These are phyloP conservation scores for Arachis monticola DNA, from an alignment of 331 rosid genomes.

Conservation along the genomic window DNA sequence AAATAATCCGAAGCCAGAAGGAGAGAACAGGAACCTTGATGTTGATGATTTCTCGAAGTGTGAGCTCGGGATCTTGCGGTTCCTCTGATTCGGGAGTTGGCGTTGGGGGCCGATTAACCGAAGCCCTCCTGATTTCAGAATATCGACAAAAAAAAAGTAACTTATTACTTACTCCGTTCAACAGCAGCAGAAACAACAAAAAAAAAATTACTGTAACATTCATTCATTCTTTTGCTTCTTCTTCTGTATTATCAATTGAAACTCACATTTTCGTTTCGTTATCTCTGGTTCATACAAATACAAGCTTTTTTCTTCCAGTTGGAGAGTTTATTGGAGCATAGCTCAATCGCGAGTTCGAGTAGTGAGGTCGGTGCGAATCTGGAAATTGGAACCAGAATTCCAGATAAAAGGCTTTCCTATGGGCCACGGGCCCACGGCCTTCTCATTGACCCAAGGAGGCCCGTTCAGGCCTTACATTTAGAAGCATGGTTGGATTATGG, in stretches of 20 bases:
- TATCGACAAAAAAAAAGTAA: neutral
- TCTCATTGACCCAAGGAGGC: too few relatives aligned
- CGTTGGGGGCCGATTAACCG: slow-evolving; percentile 33
- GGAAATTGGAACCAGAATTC: neutral
- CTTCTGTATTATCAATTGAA: neutral
- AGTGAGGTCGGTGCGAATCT: neutral
- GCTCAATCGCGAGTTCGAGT: neutral
- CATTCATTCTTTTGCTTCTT: neutral
- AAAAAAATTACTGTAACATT: neutral
- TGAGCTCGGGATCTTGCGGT: slow-evolving; percentile 15
- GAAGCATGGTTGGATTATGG: too few relatives aligned
- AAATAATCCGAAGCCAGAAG: neutral
- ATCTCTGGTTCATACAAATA: neutral
- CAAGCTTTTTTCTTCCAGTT: neutral
- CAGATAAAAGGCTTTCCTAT: neutral
- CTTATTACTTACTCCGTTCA: neutral
- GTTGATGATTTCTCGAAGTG: slow-evolving; percentile 35
- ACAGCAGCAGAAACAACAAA: neutral
- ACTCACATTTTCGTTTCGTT: neutral
- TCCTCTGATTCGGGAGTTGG: slow-evolving; percentile 28
- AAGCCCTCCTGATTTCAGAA: slow-evolving; percentile 30
- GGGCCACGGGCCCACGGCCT: neutral
- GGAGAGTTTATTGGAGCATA: neutral
- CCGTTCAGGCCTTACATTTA: too few relatives aligned
- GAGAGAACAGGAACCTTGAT: neutral